Conservation (phyloP, 495 filamentous ascomycete genomes). For the Penicillium angulare region DNA sequence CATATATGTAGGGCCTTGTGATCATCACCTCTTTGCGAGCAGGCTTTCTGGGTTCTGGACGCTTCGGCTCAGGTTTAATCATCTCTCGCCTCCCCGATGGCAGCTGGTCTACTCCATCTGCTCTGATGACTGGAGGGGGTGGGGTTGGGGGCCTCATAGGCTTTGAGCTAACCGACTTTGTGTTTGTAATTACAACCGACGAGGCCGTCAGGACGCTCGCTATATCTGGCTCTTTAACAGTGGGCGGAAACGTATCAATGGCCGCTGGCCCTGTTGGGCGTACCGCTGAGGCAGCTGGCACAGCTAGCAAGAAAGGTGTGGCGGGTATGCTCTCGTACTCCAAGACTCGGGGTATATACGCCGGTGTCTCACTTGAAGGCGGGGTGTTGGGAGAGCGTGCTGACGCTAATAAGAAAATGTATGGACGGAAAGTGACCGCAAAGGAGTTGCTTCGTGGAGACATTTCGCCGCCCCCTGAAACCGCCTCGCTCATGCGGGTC, state of each 20-base stretch:
- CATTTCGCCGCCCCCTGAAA: conserved; percentile 72
- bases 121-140: conserved; percentile 83
- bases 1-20: neutral
- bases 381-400: conserved; percentile 84
- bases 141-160: conserved; percentile 93
- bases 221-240: conserved; percentile 75
- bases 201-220: conserved; percentile 86
- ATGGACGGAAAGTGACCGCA: conserved; percentile 73
- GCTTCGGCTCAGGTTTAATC: conserved; percentile 88
- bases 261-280: conserved; percentile 91
- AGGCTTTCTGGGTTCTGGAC: conserved; percentile 82
- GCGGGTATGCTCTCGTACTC: conserved; percentile 87
- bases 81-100: conserved; percentile 84
- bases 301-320: conserved; percentile 73
- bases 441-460: conserved; percentile 69
- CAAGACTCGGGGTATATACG: conserved; percentile 92
- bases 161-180: conserved; percentile 92
- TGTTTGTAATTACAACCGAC: conserved; percentile 91
- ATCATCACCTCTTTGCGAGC: conserved; percentile 79
- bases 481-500: conserved; percentile 72
- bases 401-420: conserved; percentile 89
- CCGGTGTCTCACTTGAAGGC: conserved; percentile 85
- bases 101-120: conserved; percentile 87
- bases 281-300: conserved; percentile 86
- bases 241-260: conserved; percentile 89